phyloP scores from a whole-genome alignment of 2,329 filamentous ascomycete genomes.

The Fusarium stilboides region DNA sequence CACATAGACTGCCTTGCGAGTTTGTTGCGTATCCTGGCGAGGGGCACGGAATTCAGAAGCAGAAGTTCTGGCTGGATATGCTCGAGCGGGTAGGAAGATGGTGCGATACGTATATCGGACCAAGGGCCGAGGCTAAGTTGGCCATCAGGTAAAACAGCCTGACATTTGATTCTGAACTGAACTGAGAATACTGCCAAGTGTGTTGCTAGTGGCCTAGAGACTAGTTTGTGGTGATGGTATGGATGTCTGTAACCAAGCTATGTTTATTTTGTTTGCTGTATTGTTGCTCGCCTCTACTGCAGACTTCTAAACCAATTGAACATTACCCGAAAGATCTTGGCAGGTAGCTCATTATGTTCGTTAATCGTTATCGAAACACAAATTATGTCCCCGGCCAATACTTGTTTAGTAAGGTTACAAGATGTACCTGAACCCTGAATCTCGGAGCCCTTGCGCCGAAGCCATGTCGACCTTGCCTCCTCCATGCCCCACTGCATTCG shows the following conservation, averaged over 20 bases:
- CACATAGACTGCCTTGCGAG: slow-evolving; percentile 17
- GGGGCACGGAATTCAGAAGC: slow-evolving; percentile 13
- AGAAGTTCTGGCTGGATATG: slow-evolving; percentile 40
- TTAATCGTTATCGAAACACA: neutral
- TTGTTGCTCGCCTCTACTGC: too few relatives aligned
- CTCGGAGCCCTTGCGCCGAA: neutral
- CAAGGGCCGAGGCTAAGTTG: neutral
- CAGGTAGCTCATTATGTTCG: neutral
- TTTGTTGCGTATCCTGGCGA: slow-evolving; percentile 34
- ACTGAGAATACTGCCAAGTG: too few relatives aligned
- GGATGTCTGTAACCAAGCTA: too few relatives aligned
- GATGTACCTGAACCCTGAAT: slow-evolving; percentile 36
- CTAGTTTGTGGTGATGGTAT: too few relatives aligned
- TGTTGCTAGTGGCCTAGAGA: too few relatives aligned
- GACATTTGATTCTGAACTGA: too few relatives aligned
- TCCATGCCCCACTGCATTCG: neutral
- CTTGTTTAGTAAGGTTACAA: slow-evolving; percentile 9
- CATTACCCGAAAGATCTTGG: too few relatives aligned
- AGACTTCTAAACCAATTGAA: too few relatives aligned
- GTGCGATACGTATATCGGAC: slow-evolving; percentile 31
- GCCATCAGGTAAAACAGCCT: slow-evolving; percentile 2
- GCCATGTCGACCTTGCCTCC: slow-evolving; percentile 7
- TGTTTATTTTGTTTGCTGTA: too few relatives aligned
- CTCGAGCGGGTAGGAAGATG: slow-evolving; percentile 30
- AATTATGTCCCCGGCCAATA: neutral